These are phyloP conservation scores for Gardenia jasminoides DNA, from an alignment of 257 asterid species.

Conservation along the genomic window DNA sequence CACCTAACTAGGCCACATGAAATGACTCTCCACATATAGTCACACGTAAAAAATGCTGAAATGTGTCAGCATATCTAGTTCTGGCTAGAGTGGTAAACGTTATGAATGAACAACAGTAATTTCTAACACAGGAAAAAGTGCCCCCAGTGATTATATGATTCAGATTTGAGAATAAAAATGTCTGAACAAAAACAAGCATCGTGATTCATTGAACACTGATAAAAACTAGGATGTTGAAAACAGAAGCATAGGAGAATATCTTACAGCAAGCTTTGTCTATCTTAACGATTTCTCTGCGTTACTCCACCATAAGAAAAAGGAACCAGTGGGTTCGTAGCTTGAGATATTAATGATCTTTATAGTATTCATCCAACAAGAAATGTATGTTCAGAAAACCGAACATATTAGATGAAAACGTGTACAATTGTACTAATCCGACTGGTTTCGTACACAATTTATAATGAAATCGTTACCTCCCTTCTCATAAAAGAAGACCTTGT, in stretches of 20 bases:
- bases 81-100: constrained; percentile 3
- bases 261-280: neutral
- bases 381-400: neutral
- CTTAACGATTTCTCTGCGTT: neutral
- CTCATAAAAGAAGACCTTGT: too few relatives aligned
- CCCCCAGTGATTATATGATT: neutral
- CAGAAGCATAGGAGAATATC: neutral
- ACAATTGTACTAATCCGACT: too few relatives aligned
- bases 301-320: neutral
- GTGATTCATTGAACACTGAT: neutral
- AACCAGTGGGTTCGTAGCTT: neutral
- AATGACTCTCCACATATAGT: constrained; percentile 23
- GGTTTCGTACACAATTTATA: too few relatives aligned
- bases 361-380: neutral
- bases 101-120: neutral
- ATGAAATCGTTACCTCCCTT: too few relatives aligned
- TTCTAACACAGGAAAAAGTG: too few relatives aligned
- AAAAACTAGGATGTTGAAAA: neutral
- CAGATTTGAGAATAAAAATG: neutral
- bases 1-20: constrained; percentile 11
- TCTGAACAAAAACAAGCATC: neutral
- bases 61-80: constrained; percentile 1
- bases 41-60: neutral
- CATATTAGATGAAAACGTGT: too few relatives aligned
- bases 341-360: neutral